Evolutionary conservation across 352 stramenopile genomes (phyloP), one percentile per base, ranked within the genome.

Genomic region (Phytopythium boreale): DNA sequence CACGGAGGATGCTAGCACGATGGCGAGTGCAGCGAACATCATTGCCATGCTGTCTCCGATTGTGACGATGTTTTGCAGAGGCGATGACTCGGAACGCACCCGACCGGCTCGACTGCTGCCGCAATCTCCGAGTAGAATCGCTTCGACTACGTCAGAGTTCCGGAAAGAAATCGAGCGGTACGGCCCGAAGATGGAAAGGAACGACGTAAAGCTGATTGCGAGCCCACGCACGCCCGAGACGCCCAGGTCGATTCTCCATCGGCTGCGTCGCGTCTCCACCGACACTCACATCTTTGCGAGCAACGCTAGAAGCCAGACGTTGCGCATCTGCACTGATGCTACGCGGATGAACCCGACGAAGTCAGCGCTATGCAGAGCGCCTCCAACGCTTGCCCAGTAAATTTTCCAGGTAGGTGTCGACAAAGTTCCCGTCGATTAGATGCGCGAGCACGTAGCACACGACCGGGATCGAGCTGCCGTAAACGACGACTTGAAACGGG

Each of bases 401-500:
- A 55, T 50, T 19, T n/a, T 76, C 69, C 12, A 73, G 59, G 41
- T 53, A 73, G 11, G 60, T 56, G 31, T 68, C 64, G 17, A 69
- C 50, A 17, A 76, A 62, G 34, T 46, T 67, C 22, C 61, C 68
- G 41, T 82, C 74, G 24, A 82, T 65, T 27, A 67, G 37, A 17
- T 80, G 67, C 2, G 74, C 74, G 0, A 66, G 0, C 2, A 72
- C 63, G 47, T 82, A 82, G 22, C 50, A 34, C 14, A 66, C 8
- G 2, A 79, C 36, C 5, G 75, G 72, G 31, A 82, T 62, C 26
- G 66, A 67, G 14, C 67, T 81, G 8, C 71, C 59, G 49, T 84
- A 84, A 5, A 84, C 60, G 22, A 81, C 62, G 0, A 76, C 68
- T 26, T 84, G 68, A 37, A 73, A 75, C 31, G 76, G 76, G 20